phyloP scores from a whole-genome alignment of 129 eudicot genomes.

The Flaveria bidentis region DNA sequence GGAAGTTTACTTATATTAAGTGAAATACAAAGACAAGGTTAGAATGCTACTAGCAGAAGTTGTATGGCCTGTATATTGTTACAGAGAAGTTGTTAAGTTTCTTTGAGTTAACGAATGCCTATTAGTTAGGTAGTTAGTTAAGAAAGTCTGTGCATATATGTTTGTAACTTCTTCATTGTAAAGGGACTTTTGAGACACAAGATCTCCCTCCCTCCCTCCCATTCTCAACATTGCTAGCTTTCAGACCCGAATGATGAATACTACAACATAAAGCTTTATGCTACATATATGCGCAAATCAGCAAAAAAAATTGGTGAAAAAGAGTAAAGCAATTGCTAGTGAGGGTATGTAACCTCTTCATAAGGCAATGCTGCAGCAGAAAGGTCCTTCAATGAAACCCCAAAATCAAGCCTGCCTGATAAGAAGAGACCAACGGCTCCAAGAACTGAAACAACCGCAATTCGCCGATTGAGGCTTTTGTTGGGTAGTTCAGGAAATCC shows the following conservation, averaged over 20 bases:
- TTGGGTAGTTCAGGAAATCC: slow-evolving; percentile 66
- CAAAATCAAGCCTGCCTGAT: slow-evolving; percentile 75
- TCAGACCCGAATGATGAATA: background rate
- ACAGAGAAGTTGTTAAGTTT: background rate
- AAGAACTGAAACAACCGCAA: slow-evolving; percentile 67
- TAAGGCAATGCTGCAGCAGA: slow-evolving; percentile 81
- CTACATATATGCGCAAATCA: background rate
- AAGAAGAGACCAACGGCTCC: slow-evolving; percentile 84
- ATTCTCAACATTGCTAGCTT: background rate
- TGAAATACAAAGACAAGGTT: background rate
- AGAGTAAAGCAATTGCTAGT: background rate
- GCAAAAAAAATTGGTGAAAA: background rate
- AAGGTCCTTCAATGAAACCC: slow-evolving; percentile 87
- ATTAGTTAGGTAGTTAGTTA: background rate
- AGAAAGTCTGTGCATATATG: background rate
- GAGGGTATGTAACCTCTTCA: slow-evolving; percentile 67
- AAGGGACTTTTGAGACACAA: background rate
- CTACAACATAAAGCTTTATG: background rate
- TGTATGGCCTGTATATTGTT: background rate
- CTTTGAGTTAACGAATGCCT: background rate
- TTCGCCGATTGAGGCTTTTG: slow-evolving; percentile 54
- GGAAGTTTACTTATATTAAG: background rate
- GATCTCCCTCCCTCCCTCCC: background rate
- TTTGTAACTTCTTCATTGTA: background rate
- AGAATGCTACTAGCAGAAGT: background rate